These are phyloP conservation scores for Colletotrichum caudatum DNA, from an alignment of 2,329 filamentous ascomycete genomes.

Conservation along the genomic window DNA sequence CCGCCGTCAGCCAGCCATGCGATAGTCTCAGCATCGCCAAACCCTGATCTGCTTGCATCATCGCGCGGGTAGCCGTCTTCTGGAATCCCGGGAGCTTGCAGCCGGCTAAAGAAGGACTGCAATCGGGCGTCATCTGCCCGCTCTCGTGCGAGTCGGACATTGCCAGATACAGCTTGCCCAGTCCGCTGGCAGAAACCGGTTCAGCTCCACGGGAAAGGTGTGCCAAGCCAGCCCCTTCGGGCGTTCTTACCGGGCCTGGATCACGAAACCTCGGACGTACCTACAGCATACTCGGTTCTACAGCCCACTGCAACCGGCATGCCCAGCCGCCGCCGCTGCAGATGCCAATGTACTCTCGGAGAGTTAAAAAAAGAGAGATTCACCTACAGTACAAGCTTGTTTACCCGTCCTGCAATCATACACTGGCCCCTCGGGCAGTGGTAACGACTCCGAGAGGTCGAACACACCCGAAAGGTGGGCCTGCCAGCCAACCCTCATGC, in stretches of 20 bases:
- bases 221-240: conserved; percentile 16
- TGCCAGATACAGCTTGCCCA: conserved; percentile 1
- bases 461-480: conserved; percentile 20
- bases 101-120: conserved; percentile 28
- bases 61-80: conserved; percentile 25
- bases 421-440: conserved; percentile 20
- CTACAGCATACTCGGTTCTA: conserved; percentile 12
- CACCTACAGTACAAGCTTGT: conserved; percentile 20
- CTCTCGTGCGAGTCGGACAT: neutral
- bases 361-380: conserved; percentile 12
- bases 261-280: conserved; percentile 14
- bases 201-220: conserved; percentile 5
- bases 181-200: neutral
- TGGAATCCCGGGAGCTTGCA: conserved; percentile 27
- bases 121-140: conserved; percentile 6
- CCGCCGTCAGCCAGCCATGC: conserved; percentile 7
- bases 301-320: conserved; percentile 25
- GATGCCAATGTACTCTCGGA: conserved; percentile 34
- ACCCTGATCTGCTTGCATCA: neutral
- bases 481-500: conserved; percentile 10
- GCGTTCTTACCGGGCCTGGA: conserved; percentile 10
- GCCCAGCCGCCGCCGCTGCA: conserved; percentile 31
- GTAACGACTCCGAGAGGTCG: conserved; percentile 38
- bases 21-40: conserved; percentile 27
- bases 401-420: conserved; percentile 35